These are phyloP conservation scores for Gastrolobium bilobum DNA, from an alignment of 306 rosid species.

Conservation along the genomic window DNA sequence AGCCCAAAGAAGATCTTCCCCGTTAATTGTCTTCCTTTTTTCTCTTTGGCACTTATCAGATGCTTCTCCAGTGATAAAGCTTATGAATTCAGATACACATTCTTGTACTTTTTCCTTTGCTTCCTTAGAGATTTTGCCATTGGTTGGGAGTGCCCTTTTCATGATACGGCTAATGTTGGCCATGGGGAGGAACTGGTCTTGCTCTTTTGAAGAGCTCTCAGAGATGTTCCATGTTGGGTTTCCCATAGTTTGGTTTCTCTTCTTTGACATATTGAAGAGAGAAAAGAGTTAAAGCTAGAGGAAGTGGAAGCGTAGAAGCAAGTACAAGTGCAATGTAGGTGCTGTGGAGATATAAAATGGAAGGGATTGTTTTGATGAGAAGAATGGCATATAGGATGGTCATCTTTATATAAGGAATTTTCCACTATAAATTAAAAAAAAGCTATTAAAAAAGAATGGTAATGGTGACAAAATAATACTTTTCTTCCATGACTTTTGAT, in stretches of 20 bases:
- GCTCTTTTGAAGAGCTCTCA: constrained; percentile 62
- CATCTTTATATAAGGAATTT: no score
- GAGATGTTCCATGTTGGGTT: constrained; percentile 64
- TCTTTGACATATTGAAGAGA: constrained; percentile 52
- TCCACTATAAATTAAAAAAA: not conserved
- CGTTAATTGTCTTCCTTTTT: constrained; percentile 77
- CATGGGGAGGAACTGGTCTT: constrained; percentile 71
- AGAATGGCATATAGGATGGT: no score
- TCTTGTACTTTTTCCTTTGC: constrained; percentile 77
- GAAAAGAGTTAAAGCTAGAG: not conserved
- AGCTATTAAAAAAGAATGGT: no score
- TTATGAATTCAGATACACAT: constrained; percentile 77
- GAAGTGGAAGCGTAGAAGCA: not conserved
- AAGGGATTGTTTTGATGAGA: not conserved
- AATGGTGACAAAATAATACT: no score
- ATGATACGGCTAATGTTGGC: constrained; percentile 79
- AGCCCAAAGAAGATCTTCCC: constrained; percentile 79
- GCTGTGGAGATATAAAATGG: not conserved
- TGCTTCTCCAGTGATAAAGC: constrained; percentile 80
- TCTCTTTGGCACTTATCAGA: constrained; percentile 74
- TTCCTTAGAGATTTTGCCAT: constrained; percentile 74
- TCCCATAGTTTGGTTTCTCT: constrained; percentile 58
- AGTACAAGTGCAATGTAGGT: constrained; percentile 12
- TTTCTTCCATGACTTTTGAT: no score
- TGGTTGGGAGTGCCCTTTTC: constrained; percentile 73